Evolutionary conservation across 768 basidiomycete species (phyloP).

Genomic region (Butyriboletus loyo): DNA sequence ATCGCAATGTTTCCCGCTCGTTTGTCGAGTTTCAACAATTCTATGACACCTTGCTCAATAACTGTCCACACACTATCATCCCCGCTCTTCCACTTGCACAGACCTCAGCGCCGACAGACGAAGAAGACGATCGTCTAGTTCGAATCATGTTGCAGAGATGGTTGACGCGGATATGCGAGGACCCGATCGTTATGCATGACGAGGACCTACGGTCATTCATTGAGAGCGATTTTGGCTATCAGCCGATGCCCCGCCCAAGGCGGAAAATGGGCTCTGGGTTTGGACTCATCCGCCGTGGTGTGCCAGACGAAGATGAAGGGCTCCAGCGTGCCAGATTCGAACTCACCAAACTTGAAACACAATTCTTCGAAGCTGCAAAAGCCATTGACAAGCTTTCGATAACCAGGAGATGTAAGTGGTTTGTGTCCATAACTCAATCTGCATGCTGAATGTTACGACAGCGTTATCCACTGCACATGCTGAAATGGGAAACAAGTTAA

Average conservation of each 20-base stretch:
- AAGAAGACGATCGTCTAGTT: constrained; percentile 96
- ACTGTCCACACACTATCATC: constrained; percentile 94
- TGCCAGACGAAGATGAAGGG: constrained; percentile 94
- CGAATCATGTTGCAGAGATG: constrained; percentile 94
- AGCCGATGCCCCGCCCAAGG: constrained; percentile 73
- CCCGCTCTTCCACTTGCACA: constrained; percentile 95
- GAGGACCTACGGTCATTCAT: constrained; percentile 95
- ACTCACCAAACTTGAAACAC: constrained; percentile 85
- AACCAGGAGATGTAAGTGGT: constrained; percentile 65
- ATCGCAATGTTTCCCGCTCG: constrained; percentile 92
- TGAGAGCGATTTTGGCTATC: constrained; percentile 97
- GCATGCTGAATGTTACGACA: constrained; percentile 29
- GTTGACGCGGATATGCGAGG: constrained; percentile 90
- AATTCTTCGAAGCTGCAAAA: constrained; percentile 91
- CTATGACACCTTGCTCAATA: constrained; percentile 84
- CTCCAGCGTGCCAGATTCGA: constrained; percentile 88
- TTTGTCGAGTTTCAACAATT: constrained; percentile 95
- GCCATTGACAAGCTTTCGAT: constrained; percentile 84
- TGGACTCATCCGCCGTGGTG: constrained; percentile 69
- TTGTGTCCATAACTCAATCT: neutral
- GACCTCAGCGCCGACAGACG: constrained; percentile 95
- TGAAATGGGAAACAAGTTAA: constrained; percentile 91
- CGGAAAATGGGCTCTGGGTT: constrained; percentile 75
- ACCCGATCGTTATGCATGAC: constrained; percentile 81
- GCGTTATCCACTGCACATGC: constrained; percentile 75